Percentiles rank a stretch among this genome's conserved stretches.
Evolutionary conservation across 352 stramenopile species (phyloP).

Genomic region (Pythium rishiriense): DNA sequence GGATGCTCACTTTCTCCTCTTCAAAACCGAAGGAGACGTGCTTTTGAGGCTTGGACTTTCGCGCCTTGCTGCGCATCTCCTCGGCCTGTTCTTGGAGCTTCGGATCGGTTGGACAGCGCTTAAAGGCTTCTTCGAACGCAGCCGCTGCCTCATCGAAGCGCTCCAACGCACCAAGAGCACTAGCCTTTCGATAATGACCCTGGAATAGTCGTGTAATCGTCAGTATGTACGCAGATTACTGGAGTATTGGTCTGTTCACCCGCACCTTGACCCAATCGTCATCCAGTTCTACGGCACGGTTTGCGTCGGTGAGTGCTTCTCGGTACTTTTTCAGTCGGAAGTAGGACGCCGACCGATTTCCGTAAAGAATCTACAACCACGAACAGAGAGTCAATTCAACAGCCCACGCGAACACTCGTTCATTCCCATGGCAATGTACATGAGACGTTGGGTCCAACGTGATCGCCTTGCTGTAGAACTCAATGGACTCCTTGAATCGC

Average conservation of each 20-base stretch:
- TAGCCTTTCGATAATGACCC: slow-evolving; percentile 80
- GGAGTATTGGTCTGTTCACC: neutral
- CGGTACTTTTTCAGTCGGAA: slow-evolving; percentile 73
- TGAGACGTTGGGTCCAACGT: slow-evolving; percentile 65
- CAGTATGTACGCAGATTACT: neutral
- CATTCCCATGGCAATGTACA: slow-evolving; percentile 41
- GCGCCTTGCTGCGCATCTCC: slow-evolving; percentile 45
- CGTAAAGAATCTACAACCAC: slow-evolving; percentile 65
- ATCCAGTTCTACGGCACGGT: slow-evolving; percentile 61
- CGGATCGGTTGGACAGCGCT: slow-evolving; percentile 64
- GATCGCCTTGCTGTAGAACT: slow-evolving; percentile 91
- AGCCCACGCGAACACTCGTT: neutral
- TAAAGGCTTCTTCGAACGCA: slow-evolving; percentile 68
- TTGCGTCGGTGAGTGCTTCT: slow-evolving; percentile 62
- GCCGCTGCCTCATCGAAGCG: slow-evolving; percentile 61
- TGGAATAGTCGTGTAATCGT: slow-evolving; percentile 12
- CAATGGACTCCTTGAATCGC: slow-evolving; percentile 76
- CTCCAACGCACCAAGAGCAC: slow-evolving; percentile 64
- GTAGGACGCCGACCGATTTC: slow-evolving; percentile 77
- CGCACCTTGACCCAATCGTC: slow-evolving; percentile 76
- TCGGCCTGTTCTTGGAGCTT: slow-evolving; percentile 65
- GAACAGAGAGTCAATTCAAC: neutral
- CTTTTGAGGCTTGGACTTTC: slow-evolving; percentile 9
- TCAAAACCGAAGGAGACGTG: slow-evolving; percentile 19
- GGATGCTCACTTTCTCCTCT: slow-evolving; percentile 4